Conservation (phyloP, 306 rosid species). For the Mucuna pruriens region DNA sequence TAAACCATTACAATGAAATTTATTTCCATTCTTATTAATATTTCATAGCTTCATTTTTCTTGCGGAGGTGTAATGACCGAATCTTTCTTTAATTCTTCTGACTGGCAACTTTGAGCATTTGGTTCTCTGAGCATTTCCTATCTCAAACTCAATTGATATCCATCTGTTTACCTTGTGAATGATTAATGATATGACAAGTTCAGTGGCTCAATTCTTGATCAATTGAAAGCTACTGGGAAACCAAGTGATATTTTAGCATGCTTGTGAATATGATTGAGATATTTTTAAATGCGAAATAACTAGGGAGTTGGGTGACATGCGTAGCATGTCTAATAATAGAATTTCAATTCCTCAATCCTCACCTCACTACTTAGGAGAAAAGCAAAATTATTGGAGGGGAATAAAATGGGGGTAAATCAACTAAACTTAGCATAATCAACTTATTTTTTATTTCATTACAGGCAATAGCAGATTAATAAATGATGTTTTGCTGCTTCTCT, state of each 20-base stretch:
- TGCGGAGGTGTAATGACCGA: not conserved
- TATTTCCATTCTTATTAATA: not conserved
- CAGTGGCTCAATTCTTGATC: constrained; percentile 8
- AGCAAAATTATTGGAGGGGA: not conserved
- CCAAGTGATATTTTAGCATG: not conserved
- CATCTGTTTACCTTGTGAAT: constrained; percentile 10
- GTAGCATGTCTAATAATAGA: not conserved
- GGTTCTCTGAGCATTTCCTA: not conserved
- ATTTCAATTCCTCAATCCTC: constrained; percentile 16
- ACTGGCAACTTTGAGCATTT: constrained; percentile 19
- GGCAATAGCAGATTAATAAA: constrained; percentile 28
- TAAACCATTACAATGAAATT: not conserved
- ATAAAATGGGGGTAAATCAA: not conserved
- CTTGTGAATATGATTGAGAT: not conserved
- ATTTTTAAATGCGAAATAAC: not conserved
- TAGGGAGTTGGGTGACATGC: not conserved
- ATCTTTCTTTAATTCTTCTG: not conserved
- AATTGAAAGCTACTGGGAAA: constrained; percentile 9
- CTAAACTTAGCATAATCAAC: not conserved
- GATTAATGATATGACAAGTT: not conserved
- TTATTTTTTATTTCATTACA: constrained; percentile 35
- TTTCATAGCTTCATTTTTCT: constrained; percentile 4
- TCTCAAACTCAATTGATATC: not conserved
- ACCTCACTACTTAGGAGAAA: not conserved
- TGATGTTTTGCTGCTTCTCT: constrained; percentile 32